Evolutionary conservation across 495 filamentous ascomycete species (phyloP).

Genomic region (Penicillium tannophilum): DNA sequence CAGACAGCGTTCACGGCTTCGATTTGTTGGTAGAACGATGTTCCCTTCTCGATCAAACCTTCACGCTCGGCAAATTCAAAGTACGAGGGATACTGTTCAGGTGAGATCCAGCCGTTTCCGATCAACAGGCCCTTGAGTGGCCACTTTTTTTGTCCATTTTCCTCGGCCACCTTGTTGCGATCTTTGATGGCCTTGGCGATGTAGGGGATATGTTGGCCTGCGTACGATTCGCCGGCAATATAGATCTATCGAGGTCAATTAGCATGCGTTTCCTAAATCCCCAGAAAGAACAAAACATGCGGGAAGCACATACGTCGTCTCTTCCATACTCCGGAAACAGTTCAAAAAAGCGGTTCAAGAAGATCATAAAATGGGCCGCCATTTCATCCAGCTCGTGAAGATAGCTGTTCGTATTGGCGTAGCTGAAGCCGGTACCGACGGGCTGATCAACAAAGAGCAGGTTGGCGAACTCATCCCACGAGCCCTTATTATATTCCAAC

Average conservation of each 20-base stretch:
- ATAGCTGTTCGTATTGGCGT: slow-evolving; percentile 84
- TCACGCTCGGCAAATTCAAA: slow-evolving; percentile 75
- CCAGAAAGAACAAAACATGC: neutral
- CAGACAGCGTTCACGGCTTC: slow-evolving; percentile 73
- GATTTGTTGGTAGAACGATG: slow-evolving; percentile 61
- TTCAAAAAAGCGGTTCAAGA: slow-evolving; percentile 86
- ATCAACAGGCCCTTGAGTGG: slow-evolving; percentile 87
- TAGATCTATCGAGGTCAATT: slow-evolving; percentile 67
- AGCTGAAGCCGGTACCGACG: slow-evolving; percentile 95
- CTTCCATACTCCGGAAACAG: slow-evolving; percentile 90
- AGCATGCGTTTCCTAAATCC: slow-evolving; percentile 21
- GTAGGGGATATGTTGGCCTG: slow-evolving; percentile 96
- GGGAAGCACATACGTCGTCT: slow-evolving; percentile 75
- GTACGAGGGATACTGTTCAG: slow-evolving; percentile 89
- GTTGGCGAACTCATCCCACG: slow-evolving; percentile 98
- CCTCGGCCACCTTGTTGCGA: slow-evolving; percentile 60
- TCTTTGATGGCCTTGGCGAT: slow-evolving; percentile 86
- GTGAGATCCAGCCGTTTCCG: slow-evolving; percentile 95
- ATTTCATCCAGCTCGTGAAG: slow-evolving; percentile 84
- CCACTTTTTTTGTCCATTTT: slow-evolving; percentile 55
- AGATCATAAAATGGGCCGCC: slow-evolving; percentile 83
- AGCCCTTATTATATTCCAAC: slow-evolving; percentile 81
- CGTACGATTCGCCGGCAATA: slow-evolving; percentile 92
- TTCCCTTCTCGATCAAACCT: slow-evolving; percentile 68
- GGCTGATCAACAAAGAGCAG: slow-evolving; percentile 96